Base-by-base conservation (phyloP, 257 asterid species). In the Nicotiana noctiflora region DNA sequence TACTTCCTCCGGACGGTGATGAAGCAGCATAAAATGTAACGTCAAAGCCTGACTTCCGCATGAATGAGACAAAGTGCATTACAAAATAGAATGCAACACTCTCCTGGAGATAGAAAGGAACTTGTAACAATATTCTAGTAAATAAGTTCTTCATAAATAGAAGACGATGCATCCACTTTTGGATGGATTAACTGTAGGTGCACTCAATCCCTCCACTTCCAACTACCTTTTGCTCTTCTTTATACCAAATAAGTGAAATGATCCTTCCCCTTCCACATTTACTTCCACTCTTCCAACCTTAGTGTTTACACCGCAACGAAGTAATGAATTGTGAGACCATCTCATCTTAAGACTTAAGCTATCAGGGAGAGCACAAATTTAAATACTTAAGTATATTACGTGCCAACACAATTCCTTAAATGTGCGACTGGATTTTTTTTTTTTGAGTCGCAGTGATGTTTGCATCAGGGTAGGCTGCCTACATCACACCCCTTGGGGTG, bases 211-310 rank as follows among this genome's bases (percentile, higher is more conserved):
- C 55, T 70, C 40, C 21, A 72, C 34, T 72, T 49, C 23, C 23
- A 72, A 23, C 40, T 59, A 46, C 61, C 14, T 51, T 51, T 51
- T 51, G 49, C 49, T 44, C 78, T 34, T 21, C 8, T 21, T 14
- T 46, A 46, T 72, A 23, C 66, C 66, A 60, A 60, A 21, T 60
- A 0, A 5, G 13, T n/a, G 21, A 21, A 70, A 29, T 21, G 77
- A 70, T 46, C 77, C 77, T 70, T 72, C 78, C 57, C 78, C 78
- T 7, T 46, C 23, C 61, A 72, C 77, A 12, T 44, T 70, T 70
- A 70, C 57, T 21, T 70, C 57, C 77, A 19, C 77, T 21, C 3
- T 37, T 72, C 59, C 29, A 72, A 72, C n/a, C 59, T 0, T 72
- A 29, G 60, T 46, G 6, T 44, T 72, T 23, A 46, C 40, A 72